These are phyloP conservation scores for Drechslerella coelobrocha DNA, from an alignment of 2,329 filamentous ascomycete species.

Conservation along the genomic window DNA sequence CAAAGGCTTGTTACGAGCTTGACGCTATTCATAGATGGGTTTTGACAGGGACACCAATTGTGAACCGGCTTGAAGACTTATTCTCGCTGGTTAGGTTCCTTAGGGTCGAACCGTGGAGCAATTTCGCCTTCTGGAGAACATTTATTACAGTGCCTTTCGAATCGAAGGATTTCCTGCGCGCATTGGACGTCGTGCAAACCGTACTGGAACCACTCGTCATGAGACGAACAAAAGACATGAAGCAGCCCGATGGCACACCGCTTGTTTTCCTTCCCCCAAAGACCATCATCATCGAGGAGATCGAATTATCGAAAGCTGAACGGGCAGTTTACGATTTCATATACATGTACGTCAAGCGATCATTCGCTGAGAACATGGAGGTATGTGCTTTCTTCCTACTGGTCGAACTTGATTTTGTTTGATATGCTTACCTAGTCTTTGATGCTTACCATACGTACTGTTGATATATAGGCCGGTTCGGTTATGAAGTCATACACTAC, in stretches of 20 bases:
- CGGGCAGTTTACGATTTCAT: conserved; percentile 93
- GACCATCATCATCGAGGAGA: conserved; percentile 81
- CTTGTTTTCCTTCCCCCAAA: conserved; percentile 83
- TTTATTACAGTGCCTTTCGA: conserved; percentile 98
- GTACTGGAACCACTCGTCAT: conserved; percentile 95
- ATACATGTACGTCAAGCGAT: conserved; percentile 78
- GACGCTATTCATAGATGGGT: conserved; percentile 87
- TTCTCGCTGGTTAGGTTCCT: conserved; percentile 93
- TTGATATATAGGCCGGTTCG: conserved; percentile 71
- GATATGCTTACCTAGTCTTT: background rate
- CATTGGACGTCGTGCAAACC: conserved; percentile 94
- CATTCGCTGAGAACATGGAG: conserved; percentile 84
- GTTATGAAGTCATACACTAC: conserved; percentile 95
- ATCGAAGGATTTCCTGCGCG: conserved; percentile 89
- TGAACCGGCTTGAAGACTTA: conserved; percentile 92
- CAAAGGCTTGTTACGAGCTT: conserved; percentile 91
- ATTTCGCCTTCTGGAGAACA: conserved; percentile 98
- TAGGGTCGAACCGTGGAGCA: conserved; percentile 95
- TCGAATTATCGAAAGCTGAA: conserved; percentile 84
- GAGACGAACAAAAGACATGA: conserved; percentile 96
- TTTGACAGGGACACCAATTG: conserved; percentile 92
- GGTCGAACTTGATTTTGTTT: no score
- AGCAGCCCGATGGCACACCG: conserved; percentile 81
- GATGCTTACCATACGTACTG: conserved; percentile 30
- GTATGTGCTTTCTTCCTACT: no score